Evolutionary conservation across 2,329 filamentous ascomycete genomes (phyloP).

Genomic region (Aspergillus sp.): DNA sequence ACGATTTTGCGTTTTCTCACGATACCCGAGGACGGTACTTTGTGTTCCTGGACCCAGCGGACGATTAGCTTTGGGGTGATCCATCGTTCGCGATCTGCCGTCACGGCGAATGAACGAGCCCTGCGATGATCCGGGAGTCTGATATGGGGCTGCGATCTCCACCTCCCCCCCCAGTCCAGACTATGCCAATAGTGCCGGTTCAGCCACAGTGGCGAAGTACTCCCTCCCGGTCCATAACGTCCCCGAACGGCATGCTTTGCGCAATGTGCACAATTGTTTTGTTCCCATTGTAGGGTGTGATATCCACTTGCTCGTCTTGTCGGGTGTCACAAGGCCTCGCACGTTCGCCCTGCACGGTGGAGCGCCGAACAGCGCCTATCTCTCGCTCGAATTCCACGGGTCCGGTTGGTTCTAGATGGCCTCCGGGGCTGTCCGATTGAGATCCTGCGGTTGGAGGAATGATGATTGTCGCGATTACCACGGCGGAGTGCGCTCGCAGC

Average conservation of each 20-base stretch:
- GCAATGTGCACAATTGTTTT: no score
- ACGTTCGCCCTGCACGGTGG: not conserved
- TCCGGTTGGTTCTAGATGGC: no score
- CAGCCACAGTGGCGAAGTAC: not conserved
- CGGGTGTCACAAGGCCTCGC: not conserved
- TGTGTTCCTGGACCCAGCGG: not conserved
- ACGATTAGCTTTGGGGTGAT: not conserved
- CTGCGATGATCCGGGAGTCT: not conserved
- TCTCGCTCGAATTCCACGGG: not conserved
- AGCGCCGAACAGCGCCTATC: not conserved
- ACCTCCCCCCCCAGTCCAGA: not conserved
- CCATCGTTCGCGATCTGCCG: not conserved
- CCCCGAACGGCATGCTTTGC: not conserved
- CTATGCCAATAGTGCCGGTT: not conserved
- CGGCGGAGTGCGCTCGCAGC: no score
- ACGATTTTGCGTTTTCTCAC: not conserved
- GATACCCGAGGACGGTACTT: no score
- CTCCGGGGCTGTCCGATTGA: no score
- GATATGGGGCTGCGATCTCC: not conserved
- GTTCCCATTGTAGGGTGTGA: not conserved
- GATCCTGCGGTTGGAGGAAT: no score
- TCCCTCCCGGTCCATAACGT: not conserved
- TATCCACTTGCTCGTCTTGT: not conserved
- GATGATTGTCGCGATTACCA: no score
- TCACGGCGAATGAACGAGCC: not conserved